These are phyloP conservation scores for Kodamaea fukazawae DNA, from an alignment of 805 yeast genomes.

Conservation along the genomic window DNA sequence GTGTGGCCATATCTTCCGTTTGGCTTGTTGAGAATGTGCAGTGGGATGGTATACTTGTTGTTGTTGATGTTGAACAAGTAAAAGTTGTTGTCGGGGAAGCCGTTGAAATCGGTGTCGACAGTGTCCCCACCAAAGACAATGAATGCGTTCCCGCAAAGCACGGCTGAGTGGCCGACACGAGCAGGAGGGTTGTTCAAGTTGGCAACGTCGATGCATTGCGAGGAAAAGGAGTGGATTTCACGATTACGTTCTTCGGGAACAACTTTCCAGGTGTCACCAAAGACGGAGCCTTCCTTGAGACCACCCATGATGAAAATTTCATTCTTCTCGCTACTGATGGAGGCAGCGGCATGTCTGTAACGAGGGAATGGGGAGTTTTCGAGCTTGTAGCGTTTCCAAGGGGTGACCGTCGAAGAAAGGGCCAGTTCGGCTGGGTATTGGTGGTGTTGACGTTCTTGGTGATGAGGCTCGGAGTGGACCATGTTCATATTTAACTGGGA, in stretches of 20 bases:
- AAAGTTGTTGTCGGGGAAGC: constrained; percentile 83
- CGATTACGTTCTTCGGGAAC: constrained; percentile 41
- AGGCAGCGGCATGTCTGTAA: constrained; percentile 85
- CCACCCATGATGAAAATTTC: constrained; percentile 94
- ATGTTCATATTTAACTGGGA: too few species aligned
- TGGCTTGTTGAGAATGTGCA: constrained; percentile 59
- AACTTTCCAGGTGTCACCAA: constrained; percentile 93
- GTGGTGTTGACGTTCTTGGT: constrained; percentile 8
- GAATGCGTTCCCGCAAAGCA: constrained; percentile 90
- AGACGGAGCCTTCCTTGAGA: constrained; percentile 83
- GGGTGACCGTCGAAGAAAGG: constrained; percentile 21
- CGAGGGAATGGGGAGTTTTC: constrained; percentile 88
- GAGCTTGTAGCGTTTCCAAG: constrained; percentile 67
- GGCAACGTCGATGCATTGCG: constrained; percentile 43
- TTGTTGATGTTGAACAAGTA: constrained; percentile 71
- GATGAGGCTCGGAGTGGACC: not conserved
- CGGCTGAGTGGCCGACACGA: constrained; percentile 92
- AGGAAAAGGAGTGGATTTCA: constrained; percentile 26
- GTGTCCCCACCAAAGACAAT: constrained; percentile 98
- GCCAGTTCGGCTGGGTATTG: constrained; percentile 12
- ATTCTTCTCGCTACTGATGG: constrained; percentile 71
- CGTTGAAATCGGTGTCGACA: constrained; percentile 67
- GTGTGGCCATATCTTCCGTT: constrained; percentile 94
- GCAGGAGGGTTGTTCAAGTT: constrained; percentile 87
- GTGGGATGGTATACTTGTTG: constrained; percentile 43